Conservation (phyloP, 2,329 filamentous ascomycete genomes). For the Claviceps spartinae region DNA sequence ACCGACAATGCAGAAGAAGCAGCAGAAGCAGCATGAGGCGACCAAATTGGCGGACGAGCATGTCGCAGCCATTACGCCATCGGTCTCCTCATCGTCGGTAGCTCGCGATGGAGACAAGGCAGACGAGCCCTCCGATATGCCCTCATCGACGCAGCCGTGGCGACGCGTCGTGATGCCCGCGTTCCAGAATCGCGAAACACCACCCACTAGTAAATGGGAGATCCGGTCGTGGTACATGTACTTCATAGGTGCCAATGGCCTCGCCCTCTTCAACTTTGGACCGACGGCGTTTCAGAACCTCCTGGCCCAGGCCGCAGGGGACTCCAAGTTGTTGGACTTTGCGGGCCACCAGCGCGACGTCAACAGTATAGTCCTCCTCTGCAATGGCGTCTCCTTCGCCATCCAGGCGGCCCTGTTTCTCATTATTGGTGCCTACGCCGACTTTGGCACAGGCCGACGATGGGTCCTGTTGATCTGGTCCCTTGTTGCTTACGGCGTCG, state of each 20-base stretch:
- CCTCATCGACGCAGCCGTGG: not conserved
- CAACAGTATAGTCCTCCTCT: conserved; percentile 50
- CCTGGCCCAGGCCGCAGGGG: conserved; percentile 43
- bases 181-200: conserved; percentile 1
- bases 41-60: not conserved
- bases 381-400: conserved; percentile 55
- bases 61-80: not conserved
- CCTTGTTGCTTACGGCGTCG: conserved; percentile 46
- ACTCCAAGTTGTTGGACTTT: conserved; percentile 38
- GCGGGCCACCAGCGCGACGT: conserved; percentile 43
- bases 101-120: not conserved
- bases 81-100: not conserved
- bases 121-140: not conserved
- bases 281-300: conserved; percentile 53
- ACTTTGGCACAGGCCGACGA: conserved; percentile 52
- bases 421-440: conserved; percentile 38
- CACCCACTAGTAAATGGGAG: conserved; percentile 12
- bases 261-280: conserved; percentile 49
- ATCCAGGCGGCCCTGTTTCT: conserved; percentile 47
- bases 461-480: conserved; percentile 50
- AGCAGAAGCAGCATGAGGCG: not conserved
- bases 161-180: conserved; percentile 1
- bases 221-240: conserved; percentile 27
- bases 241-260: conserved; percentile 54
- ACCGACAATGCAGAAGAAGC: too few species aligned